Conservation (phyloP, 2,329 filamentous ascomycete genomes). For the Alternaria sp. region DNA sequence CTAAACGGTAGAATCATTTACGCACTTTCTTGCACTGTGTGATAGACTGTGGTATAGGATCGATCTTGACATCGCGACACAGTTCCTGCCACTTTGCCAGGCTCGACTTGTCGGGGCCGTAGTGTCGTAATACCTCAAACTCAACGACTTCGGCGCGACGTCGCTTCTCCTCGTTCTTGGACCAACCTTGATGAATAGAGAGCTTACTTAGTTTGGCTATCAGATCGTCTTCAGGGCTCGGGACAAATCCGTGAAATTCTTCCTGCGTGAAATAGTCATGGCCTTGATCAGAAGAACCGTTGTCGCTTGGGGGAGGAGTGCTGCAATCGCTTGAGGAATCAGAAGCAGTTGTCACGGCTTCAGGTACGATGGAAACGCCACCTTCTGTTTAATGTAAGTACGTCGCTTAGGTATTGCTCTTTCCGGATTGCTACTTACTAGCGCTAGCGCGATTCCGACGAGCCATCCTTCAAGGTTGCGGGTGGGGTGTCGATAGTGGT, state of each 20-base stretch:
- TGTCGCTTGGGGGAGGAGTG: slow-evolving; percentile 5
- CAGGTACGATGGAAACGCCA: background rate
- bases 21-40: slow-evolving; percentile 37
- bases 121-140: slow-evolving; percentile 21
- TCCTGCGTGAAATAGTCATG: slow-evolving; percentile 1
- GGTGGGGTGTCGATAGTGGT: background rate
- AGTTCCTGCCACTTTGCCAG: slow-evolving; percentile 34
- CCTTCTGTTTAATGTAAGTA: slow-evolving; percentile 5
- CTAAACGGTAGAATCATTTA: background rate
- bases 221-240: slow-evolving; percentile 14
- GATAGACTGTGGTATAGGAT: slow-evolving; percentile 22
- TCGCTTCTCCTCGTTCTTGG: slow-evolving; percentile 11
- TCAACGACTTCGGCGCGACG: slow-evolving; percentile 14
- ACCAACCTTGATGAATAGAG: slow-evolving; percentile 20
- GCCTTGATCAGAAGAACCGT: background rate
- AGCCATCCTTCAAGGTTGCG: background rate
- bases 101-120: slow-evolving; percentile 17
- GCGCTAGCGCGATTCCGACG: background rate
- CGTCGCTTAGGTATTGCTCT: background rate
- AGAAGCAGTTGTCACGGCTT: background rate
- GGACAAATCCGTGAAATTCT: slow-evolving; percentile 19
- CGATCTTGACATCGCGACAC: slow-evolving; percentile 27
- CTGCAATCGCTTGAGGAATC: background rate
- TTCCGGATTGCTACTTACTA: background rate
- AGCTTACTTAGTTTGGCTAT: slow-evolving; percentile 25